Percentiles rank a stretch among this genome's conserved stretches.
Evolutionary conservation across 345 rosid species (phyloP).

Genomic region (Nephelium lappaceum): DNA sequence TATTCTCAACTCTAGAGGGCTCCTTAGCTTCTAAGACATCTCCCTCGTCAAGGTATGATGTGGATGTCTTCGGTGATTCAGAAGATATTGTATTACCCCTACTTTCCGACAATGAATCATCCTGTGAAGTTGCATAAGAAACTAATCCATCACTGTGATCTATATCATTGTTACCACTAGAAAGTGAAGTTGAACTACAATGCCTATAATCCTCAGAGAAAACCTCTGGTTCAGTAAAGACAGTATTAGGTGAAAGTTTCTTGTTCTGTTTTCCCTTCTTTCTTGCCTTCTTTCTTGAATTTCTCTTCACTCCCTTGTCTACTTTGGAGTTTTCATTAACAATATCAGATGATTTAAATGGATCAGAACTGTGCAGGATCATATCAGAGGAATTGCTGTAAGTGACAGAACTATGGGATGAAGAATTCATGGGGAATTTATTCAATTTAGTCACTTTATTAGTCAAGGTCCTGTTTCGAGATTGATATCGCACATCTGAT

Average conservation of each 20-base stretch:
- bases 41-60: conserved; percentile 24
- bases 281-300: conserved; percentile 36
- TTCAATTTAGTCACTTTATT: conserved; percentile 26
- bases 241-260: conserved; percentile 28
- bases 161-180: conserved; percentile 22
- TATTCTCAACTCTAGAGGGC: conserved; percentile 17
- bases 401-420: conserved; percentile 24
- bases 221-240: conserved; percentile 27
- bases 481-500: conserved; percentile 29
- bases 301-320: conserved; percentile 29
- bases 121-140: conserved; percentile 27
- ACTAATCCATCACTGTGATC: conserved; percentile 16
- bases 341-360: conserved; percentile 25
- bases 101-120: conserved; percentile 27
- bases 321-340: conserved; percentile 19
- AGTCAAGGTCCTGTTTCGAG: conserved; percentile 26
- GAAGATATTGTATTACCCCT: conserved; percentile 15
- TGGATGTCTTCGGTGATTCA: conserved; percentile 13
- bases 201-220: conserved; percentile 17
- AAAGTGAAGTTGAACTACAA: conserved; percentile 29
- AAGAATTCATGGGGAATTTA: conserved; percentile 21
- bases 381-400: conserved; percentile 26
- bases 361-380: conserved; percentile 26
- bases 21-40: conserved; percentile 20
- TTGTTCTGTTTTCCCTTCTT: conserved; percentile 45